Percentiles rank a stretch among this genome's conserved stretches.
Conservation (phyloP, 2,329 filamentous ascomycete species). For the Pleoardoris graminearum region DNA sequence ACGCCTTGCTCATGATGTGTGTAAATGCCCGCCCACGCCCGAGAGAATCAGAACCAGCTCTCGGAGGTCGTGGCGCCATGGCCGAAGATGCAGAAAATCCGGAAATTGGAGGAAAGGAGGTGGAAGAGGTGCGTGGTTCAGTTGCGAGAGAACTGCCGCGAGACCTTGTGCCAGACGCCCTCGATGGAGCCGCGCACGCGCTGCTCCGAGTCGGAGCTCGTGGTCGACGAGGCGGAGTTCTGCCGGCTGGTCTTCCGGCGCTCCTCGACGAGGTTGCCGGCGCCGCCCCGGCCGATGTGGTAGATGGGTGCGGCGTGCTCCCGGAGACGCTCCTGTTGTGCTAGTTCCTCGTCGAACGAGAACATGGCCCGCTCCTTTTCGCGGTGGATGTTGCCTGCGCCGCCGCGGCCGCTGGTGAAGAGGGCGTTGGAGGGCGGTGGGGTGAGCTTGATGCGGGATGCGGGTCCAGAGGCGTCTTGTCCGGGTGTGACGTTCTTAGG, state of each 20-base stretch:
- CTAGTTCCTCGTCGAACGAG: slow-evolving; percentile 69
- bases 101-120: slow-evolving; percentile 5
- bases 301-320: slow-evolving; percentile 63
- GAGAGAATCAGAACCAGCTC: slow-evolving; percentile 49
- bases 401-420: slow-evolving; percentile 69
- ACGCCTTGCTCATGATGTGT: slow-evolving; percentile 37
- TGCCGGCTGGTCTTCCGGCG: slow-evolving; percentile 24
- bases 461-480: slow-evolving; percentile 50
- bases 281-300: slow-evolving; percentile 65
- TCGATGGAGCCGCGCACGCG: slow-evolving; percentile 40
- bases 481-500: slow-evolving; percentile 58
- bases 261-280: slow-evolving; percentile 57
- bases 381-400: slow-evolving; percentile 65
- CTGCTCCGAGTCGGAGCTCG: slow-evolving; percentile 25
- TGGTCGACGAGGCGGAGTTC: slow-evolving; percentile 34
- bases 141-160: slow-evolving; percentile 39
- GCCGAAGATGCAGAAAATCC: slow-evolving; percentile 7
- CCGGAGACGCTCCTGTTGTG: slow-evolving; percentile 59
- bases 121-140: slow-evolving; percentile 16
- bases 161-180: slow-evolving; percentile 42
- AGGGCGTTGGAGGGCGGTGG: slow-evolving; percentile 51
- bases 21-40: slow-evolving; percentile 23
- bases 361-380: slow-evolving; percentile 63
- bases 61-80: slow-evolving; percentile 20
- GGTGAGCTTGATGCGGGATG: slow-evolving; percentile 55